Percentiles rank a stretch among this genome's conserved stretches.
These are phyloP conservation scores for Cryptosporidium andersoni DNA, from an alignment of 169 alveolate genomes.

Conservation along the genomic window DNA sequence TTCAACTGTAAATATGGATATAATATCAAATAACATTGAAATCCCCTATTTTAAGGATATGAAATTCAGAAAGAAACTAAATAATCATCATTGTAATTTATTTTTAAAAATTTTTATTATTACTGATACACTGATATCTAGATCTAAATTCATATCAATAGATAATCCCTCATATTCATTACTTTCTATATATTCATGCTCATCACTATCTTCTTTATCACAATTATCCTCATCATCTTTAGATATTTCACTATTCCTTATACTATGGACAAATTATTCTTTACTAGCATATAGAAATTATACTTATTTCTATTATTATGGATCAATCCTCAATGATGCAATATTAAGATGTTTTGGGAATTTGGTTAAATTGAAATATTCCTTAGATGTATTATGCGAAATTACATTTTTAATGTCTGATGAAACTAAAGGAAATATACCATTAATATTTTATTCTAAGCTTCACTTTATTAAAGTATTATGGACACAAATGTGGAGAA, in stretches of 20 bases:
- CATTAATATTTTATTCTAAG: constrained; percentile 5
- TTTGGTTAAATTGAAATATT: constrained; percentile 29
- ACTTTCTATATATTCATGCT: constrained; percentile 18
- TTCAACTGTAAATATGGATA: constrained; percentile 30
- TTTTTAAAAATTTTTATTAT: too few relatives aligned
- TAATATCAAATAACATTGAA: constrained; percentile 6
- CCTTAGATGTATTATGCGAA: constrained; percentile 50
- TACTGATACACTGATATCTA: too few relatives aligned
- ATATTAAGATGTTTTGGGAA: constrained; percentile 10
- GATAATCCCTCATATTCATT: neutral
- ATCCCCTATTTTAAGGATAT: neutral
- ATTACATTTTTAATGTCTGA: constrained; percentile 19
- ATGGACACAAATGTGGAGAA: constrained; percentile 24
- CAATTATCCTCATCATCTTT: constrained; percentile 6
- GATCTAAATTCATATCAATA: too few relatives aligned
- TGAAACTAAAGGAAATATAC: constrained; percentile 3
- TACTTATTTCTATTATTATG: constrained; percentile 3
- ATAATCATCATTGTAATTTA: too few relatives aligned
- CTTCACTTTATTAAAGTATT: neutral
- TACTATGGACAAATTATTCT: constrained; percentile 43
- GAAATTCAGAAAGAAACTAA: too few relatives aligned
- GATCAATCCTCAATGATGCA: neutral
- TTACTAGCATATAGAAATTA: neutral
- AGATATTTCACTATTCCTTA: constrained; percentile 42
- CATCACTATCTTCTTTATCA: constrained; percentile 24